Conservation (phyloP, 164 flowering plant genomes). For the Aristolochia fimbriata region DNA sequence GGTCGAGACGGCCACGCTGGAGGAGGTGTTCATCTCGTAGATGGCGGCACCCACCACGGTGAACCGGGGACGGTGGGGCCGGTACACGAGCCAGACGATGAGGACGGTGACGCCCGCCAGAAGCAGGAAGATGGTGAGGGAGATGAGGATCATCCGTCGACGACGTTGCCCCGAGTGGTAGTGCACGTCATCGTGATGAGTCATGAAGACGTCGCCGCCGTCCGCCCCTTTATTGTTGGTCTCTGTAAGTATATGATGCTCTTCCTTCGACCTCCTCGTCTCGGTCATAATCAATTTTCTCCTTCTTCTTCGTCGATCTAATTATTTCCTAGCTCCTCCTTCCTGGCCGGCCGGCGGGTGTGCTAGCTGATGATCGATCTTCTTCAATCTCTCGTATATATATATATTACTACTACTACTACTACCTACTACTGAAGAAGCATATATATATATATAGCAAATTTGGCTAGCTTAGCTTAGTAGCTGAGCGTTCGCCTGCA, state of each 20-base stretch:
- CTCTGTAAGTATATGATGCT: too few relatives aligned
- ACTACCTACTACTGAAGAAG: neutral
- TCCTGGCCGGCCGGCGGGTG: too few relatives aligned
- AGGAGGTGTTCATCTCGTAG: slow-evolving; percentile 43
- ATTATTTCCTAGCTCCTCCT: too few relatives aligned
- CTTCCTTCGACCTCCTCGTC: too few relatives aligned
- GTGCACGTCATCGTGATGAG: neutral
- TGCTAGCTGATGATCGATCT: too few relatives aligned
- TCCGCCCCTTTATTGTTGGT: too few relatives aligned
- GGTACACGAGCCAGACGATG: slow-evolving; percentile 54
- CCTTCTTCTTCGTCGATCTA: too few relatives aligned
- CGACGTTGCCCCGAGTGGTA: slow-evolving; percentile 3
- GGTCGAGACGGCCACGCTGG: slow-evolving; percentile 38
- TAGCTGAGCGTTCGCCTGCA: neutral
- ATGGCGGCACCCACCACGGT: slow-evolving; percentile 50
- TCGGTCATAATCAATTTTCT: too few relatives aligned
- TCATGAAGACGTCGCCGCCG: too few relatives aligned
- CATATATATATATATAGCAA: neutral
- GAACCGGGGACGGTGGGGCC: slow-evolving; percentile 65
- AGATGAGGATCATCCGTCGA: slow-evolving; percentile 13
- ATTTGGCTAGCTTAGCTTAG: too few relatives aligned
- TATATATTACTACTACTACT: too few relatives aligned
- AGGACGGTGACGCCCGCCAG: slow-evolving; percentile 47
- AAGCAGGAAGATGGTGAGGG: slow-evolving; percentile 36
- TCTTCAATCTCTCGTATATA: too few relatives aligned